phyloP scores from a whole-genome alignment of 352 stramenopile genomes.

The Globisporangium yorkense region DNA sequence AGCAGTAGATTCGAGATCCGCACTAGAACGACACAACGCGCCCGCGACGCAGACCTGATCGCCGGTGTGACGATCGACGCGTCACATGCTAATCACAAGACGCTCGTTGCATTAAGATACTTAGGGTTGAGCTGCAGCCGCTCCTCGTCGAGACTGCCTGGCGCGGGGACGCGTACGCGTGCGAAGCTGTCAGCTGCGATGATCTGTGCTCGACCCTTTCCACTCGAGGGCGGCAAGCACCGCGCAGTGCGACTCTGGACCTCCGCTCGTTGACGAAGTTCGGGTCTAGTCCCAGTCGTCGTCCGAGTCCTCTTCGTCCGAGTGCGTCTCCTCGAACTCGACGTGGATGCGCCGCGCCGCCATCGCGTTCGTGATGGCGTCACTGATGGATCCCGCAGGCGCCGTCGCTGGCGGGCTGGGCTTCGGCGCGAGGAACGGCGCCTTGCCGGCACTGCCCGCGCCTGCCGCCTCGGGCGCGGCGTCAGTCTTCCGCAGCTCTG shows the following conservation, averaged over 20 bases:
- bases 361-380: conserved; percentile 82
- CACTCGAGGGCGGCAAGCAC: conserved; percentile 6
- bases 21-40: background rate
- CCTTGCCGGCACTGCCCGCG: background rate
- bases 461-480: conserved; percentile 1
- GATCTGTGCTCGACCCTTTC: conserved; percentile 5
- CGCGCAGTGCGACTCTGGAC: background rate
- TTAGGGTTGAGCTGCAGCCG: background rate
- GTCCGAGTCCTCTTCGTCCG: conserved; percentile 59
- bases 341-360: conserved; percentile 70
- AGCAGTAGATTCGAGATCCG: background rate
- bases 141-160: background rate
- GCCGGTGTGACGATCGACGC: background rate
- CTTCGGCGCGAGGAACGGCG: background rate
- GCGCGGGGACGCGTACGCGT: background rate
- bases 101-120: background rate
- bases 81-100: background rate
- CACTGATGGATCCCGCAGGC: conserved; percentile 56
- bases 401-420: conserved; percentile 10
- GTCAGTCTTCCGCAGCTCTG: conserved; percentile 42
- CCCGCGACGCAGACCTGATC: background rate
- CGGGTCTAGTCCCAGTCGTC: conserved; percentile 67
- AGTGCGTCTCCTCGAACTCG: conserved; percentile 68
- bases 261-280: too few relatives aligned
- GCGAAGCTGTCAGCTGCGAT: background rate